A percentile compares a stretch with the other conserved stretches of the same genome.
phyloP scores from a whole-genome alignment of 1,284 basidiomycete genomes.

The Pulchroboletus neoregius region DNA sequence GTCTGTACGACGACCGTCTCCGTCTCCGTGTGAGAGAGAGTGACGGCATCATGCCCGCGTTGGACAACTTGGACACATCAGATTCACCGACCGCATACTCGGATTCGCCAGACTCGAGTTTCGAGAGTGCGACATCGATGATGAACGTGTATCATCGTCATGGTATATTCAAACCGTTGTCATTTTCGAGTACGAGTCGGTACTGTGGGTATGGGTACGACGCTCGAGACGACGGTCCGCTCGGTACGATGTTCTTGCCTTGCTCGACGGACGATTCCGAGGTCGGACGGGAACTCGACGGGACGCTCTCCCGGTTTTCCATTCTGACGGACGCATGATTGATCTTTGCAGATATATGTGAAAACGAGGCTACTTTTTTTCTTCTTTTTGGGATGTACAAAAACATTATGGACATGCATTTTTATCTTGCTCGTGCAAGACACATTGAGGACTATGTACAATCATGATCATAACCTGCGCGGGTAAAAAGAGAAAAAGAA shows the following conservation, averaged over 20 bases:
- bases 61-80: no score
- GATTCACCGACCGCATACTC: not conserved
- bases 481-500: constrained; percentile 14
- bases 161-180: not conserved
- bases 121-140: not conserved
- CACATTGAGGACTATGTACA: constrained; percentile 23
- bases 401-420: not conserved
- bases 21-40: not conserved
- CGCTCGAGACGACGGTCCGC: not conserved
- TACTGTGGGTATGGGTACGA: not conserved
- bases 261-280: not conserved
- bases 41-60: no score
- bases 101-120: not conserved
- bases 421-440: not conserved
- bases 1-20: not conserved
- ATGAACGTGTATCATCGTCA: no score
- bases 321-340: not conserved
- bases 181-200: not conserved
- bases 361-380: no score
- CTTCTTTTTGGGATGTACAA: not conserved
- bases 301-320: not conserved
- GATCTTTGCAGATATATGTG: no score
- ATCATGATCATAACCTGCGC: constrained; percentile 19
- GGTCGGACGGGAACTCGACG: not conserved
- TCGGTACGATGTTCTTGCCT: not conserved